Evolutionary conservation across 1,284 basidiomycete species (phyloP), one percentile per base, ranked within the genome.

Genomic region (Entoloma clypeatum): DNA sequence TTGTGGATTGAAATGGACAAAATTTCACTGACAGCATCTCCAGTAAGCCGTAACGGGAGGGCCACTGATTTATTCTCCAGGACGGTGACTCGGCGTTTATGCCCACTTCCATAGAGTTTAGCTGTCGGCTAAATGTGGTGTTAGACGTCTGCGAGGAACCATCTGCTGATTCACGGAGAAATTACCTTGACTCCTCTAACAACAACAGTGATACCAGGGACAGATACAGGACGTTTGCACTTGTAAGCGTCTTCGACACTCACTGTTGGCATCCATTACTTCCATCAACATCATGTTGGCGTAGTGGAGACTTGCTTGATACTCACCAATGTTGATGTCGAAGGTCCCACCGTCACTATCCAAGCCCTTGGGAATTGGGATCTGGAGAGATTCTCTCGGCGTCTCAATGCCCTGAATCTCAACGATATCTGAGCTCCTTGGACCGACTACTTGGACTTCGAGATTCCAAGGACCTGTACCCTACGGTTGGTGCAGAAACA

Each of bases 401-500:
- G 68, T 69, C 44, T 77, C 72, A 34, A 91, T 79, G 21, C 71
- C 73, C 17, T 67, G 57, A 46, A 87, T 65, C n/a, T 64, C 62
- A 16, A 86, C 49, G 7, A 67, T 71, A 47, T 86, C 79, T 3
- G 82, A 76, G 25, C 71, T 74, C 36, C 72, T 74, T 4, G 81
- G 77, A 5, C 84, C 82, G 27, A 87, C 79, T 16, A 89, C 69
- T 56, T 91, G 85, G 30, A 92, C 69, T 40, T 88, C 86, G 21
- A 96, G 59, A 52, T 79, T 86, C 84, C 92, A 93, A 0, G 92
- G 92, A 5, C 82, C 80, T n/a, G 81, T 87, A 38, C 92, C 92
- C 83, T 90, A 44, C n/a, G 14, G n/a, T n/a, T n/a, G 29, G 6
- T 14, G 6, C 26, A 17, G 27, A 36, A n/a, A 27, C 22, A 30